phyloP scores from a whole-genome alignment of 169 alveolate species.

The Eimeria mitis region DNA sequence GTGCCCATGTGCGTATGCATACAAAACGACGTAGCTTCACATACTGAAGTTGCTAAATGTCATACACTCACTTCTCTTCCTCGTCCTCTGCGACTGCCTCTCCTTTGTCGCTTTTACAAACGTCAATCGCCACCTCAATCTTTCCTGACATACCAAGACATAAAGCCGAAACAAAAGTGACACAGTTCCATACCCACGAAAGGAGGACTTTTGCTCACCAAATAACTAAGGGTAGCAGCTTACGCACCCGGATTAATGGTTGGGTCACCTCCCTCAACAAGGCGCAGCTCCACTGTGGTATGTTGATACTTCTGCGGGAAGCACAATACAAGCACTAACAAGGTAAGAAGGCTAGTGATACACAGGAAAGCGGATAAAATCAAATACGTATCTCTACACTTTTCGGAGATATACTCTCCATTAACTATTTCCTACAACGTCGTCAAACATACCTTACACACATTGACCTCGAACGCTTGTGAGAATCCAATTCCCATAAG shows the following conservation, averaged over 20 bases:
- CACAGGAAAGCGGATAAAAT: neutral
- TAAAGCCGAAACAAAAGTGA: neutral
- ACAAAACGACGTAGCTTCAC: neutral
- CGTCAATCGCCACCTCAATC: constrained; percentile 53
- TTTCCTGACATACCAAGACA: constrained; percentile 1
- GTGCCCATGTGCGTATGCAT: neutral
- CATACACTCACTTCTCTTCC: constrained; percentile 23
- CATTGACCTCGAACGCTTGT: constrained; percentile 36
- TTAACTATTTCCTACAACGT: neutral
- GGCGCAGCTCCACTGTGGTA: constrained; percentile 52
- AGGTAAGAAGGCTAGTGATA: neutral
- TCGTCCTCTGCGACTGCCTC: constrained; percentile 36
- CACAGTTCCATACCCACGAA: neutral
- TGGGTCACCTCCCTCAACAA: constrained; percentile 59
- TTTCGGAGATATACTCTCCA: neutral
- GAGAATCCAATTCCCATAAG: constrained; percentile 72
- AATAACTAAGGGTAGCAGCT: neutral
- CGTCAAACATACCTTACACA: constrained; percentile 36
- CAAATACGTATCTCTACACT: neutral
- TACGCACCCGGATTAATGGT: constrained; percentile 55
- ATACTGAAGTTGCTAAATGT: neutral
- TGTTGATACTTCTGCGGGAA: constrained; percentile 46
- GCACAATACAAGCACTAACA: neutral
- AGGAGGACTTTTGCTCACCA: neutral
- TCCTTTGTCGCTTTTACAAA: constrained; percentile 47